Base-by-base conservation (phyloP, 139 green algal species). In the Nannochloris sp. region DNA sequence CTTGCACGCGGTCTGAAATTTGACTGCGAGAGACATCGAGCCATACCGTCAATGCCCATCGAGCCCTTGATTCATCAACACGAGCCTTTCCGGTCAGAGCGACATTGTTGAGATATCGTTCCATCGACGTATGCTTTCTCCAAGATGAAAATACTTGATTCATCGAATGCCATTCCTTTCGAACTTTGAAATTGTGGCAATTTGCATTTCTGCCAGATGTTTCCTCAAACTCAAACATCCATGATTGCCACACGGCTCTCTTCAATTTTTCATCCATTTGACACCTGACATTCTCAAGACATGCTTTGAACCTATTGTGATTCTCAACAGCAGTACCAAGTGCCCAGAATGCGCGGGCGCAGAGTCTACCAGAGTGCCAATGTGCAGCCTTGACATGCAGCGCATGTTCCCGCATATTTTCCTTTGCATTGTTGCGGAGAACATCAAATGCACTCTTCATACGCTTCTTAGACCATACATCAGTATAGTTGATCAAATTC, bases 401-500 rank as follows among this genome's bases (percentile, higher is more conserved):
- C 0, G 17, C 46, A 28, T 53, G 16, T 10, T 53, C 0, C 4
- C 46, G 17, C 46, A 28, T 53, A 28, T 53, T 53, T 23, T 53
- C 46, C 46, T 25, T 53, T 20, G 46, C 16, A 53, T 53, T 53
- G 9, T 26, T 23, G 16, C n/a, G 17, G 6, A 53, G 46, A 6
- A 53, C n/a, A 53, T 53, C 16, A 10, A 53, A 53, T 11, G 46
- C 16, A 28, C 17, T 23, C n/a, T 14, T 9, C 16, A 53, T 20
- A 28, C 46, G 16, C n/a, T 23, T 53, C 17, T 23, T 20, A 2
- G 46, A 20, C 46, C 46, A 53, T 28, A 53, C n/a, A 12, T 53
- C 46, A 28, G 46, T 53, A 23, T 53, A 53, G 46, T 53, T 53
- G 17, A 53, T 53, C 46, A 53, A 53, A 53, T 20, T 23, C n/a